phyloP scores from a whole-genome alignment of 2,329 filamentous ascomycete genomes.

The Tolypocladium album region DNA sequence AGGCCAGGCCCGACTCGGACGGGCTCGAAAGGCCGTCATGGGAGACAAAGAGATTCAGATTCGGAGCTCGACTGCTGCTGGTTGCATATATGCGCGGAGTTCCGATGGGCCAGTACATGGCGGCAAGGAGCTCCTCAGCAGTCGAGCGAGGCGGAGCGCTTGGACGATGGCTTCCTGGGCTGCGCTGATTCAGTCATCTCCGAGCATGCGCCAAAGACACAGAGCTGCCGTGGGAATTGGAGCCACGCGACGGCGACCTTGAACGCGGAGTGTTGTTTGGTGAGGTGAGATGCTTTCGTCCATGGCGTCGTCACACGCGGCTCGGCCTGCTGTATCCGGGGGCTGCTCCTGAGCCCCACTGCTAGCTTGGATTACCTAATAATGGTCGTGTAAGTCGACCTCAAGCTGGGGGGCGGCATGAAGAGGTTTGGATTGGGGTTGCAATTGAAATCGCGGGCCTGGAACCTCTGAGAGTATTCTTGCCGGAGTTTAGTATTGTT shows the following conservation, averaged over 20 bases:
- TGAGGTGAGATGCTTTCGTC: background rate
- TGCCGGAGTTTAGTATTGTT: background rate
- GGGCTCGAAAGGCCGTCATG: constrained; percentile 46
- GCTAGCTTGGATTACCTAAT: background rate
- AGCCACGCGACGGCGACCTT: background rate
- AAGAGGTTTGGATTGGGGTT: background rate
- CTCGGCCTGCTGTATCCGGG: background rate
- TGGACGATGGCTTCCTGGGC: constrained; percentile 9
- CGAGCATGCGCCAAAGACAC: constrained; percentile 8
- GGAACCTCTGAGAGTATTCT: background rate
- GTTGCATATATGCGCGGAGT: constrained; percentile 76
- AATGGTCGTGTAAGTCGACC: background rate
- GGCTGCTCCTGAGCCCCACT: background rate
- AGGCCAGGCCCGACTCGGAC: constrained; percentile 14
- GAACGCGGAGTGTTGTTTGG: background rate
- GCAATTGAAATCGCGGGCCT: background rate
- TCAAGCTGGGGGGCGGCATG: too few species aligned
- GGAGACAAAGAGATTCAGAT: constrained; percentile 39
- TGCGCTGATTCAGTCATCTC: constrained; percentile 15
- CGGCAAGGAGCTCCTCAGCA: constrained; percentile 19
- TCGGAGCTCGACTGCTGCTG: constrained; percentile 50
- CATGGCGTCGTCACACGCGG: background rate
- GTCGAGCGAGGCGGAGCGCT: constrained; percentile 7
- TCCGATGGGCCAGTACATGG: constrained; percentile 88
- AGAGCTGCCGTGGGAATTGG: constrained; percentile 11